Percentiles rank a stretch among this genome's conserved stretches.
These are phyloP conservation scores for Venturia aucupariae DNA, from an alignment of 2,329 filamentous ascomycete species.

Conservation along the genomic window DNA sequence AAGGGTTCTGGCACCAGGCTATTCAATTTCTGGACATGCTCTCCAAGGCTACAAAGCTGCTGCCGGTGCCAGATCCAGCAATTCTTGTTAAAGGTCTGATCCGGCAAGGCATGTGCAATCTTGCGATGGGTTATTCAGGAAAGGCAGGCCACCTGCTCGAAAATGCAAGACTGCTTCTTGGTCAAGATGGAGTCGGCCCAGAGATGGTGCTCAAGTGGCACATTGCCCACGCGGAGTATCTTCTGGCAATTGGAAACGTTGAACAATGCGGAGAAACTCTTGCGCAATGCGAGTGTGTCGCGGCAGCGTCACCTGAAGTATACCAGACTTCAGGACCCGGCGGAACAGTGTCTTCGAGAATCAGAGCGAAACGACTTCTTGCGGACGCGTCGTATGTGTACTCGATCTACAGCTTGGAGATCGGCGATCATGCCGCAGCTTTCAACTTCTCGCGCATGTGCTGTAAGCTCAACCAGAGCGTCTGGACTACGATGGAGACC, in stretches of 20 bases:
- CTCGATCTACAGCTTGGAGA: slow-evolving; percentile 56
- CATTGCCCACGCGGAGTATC: slow-evolving; percentile 65
- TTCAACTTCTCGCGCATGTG: slow-evolving; percentile 33
- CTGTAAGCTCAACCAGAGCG: slow-evolving; percentile 40
- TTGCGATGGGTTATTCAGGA: slow-evolving; percentile 51
- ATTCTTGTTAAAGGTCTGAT: slow-evolving; percentile 35
- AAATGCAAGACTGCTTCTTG: slow-evolving; percentile 45
- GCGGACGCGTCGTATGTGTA: slow-evolving; percentile 34
- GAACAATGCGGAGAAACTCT: slow-evolving; percentile 44
- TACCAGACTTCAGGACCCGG: slow-evolving; percentile 23
- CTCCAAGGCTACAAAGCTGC: slow-evolving; percentile 38
- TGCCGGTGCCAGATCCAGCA: slow-evolving; percentile 27
- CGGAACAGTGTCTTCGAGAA: slow-evolving; percentile 25
- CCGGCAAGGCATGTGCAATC: slow-evolving; percentile 45
- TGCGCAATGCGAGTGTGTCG: slow-evolving; percentile 23
- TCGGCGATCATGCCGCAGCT: slow-evolving; percentile 36
- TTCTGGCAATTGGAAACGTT: slow-evolving; percentile 55
- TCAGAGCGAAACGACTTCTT: slow-evolving; percentile 34
- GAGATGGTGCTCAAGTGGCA: slow-evolving; percentile 50
- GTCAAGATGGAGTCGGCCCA: slow-evolving; percentile 29
- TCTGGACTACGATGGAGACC: slow-evolving; percentile 44
- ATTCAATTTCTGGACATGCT: slow-evolving; percentile 42
- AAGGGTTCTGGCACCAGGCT: slow-evolving; percentile 43
- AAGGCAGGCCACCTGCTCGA: slow-evolving; percentile 50
- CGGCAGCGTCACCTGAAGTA: slow-evolving; percentile 15